Evolutionary conservation across 2,329 filamentous ascomycete species (phyloP).

Genomic region (Botrytis tulipae): DNA sequence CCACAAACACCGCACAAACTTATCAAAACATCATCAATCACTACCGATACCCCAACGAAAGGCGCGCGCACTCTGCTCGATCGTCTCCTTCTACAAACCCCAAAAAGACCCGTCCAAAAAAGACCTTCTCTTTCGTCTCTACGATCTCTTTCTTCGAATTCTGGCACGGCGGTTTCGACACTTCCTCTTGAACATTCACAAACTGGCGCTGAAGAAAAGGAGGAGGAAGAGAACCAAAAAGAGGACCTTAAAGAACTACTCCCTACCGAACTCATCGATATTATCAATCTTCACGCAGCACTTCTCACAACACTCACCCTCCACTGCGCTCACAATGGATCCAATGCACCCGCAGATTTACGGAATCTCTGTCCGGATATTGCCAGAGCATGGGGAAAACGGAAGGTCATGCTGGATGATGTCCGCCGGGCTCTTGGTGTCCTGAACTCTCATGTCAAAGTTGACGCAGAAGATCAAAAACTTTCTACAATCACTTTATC

Average conservation of each 20-base stretch:
- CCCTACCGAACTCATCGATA: slow-evolving; percentile 54
- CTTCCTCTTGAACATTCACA: slow-evolving; percentile 21
- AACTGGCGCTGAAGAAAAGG: not conserved
- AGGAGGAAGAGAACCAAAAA: slow-evolving; percentile 5
- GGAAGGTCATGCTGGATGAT: slow-evolving; percentile 63
- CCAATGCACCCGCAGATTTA: slow-evolving; percentile 61
- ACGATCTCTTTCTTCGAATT: slow-evolving; percentile 25
- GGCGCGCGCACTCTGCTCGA: slow-evolving; percentile 35
- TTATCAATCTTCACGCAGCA: slow-evolving; percentile 62
- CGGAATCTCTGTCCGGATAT: slow-evolving; percentile 59
- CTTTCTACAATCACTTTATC: slow-evolving; percentile 43
- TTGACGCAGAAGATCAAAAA: slow-evolving; percentile 42
- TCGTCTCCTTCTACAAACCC: slow-evolving; percentile 31
- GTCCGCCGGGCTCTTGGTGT: slow-evolving; percentile 65
- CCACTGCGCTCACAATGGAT: slow-evolving; percentile 68
- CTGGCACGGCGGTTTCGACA: slow-evolving; percentile 16
- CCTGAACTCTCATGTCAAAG: slow-evolving; percentile 41
- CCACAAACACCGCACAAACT: slow-evolving; percentile 35
- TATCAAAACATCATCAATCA: slow-evolving; percentile 22
- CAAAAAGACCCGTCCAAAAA: slow-evolving; percentile 23
- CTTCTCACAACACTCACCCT: slow-evolving; percentile 68
- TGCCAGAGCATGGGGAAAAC: slow-evolving; percentile 70
- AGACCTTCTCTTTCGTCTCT: slow-evolving; percentile 29
- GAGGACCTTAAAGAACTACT: slow-evolving; percentile 34
- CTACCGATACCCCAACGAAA: slow-evolving; percentile 38